Percentiles rank a stretch among this genome's conserved stretches.
These are phyloP conservation scores for Arachis monticola DNA, from an alignment of 331 rosid species.

Conservation along the genomic window DNA sequence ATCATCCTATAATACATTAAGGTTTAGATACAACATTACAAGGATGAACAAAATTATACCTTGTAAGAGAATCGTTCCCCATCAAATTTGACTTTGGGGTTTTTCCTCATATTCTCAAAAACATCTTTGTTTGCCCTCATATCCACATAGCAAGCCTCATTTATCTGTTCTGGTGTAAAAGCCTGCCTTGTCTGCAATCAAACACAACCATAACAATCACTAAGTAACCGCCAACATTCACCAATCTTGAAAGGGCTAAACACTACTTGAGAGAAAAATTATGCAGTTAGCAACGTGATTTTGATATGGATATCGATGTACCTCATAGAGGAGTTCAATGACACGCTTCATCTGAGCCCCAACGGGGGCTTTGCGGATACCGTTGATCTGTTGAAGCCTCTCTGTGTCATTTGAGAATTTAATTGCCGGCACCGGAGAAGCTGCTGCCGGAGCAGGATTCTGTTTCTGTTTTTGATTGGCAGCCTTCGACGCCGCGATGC, in stretches of 20 bases:
- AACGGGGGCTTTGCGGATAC: conserved; percentile 81
- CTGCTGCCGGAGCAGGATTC: conserved; percentile 38
- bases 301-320: conserved; percentile 19
- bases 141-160: conserved; percentile 84
- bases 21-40: background rate
- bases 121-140: conserved; percentile 82
- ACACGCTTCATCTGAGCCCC: conserved; percentile 99
- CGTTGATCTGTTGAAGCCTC: conserved; percentile 87
- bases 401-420: conserved; percentile 94
- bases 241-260: background rate
- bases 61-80: conserved; percentile 90
- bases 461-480: conserved; percentile 38
- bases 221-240: conserved; percentile 8
- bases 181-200: conserved; percentile 84
- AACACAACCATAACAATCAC: conserved; percentile 31
- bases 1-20: background rate
- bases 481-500: conserved; percentile 58
- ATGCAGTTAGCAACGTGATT: background rate
- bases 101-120: conserved; percentile 86
- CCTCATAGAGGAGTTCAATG: conserved; percentile 82
- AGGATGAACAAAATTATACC: conserved; percentile 50
- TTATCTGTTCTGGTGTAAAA: conserved; percentile 77
- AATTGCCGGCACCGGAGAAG: conserved; percentile 62
- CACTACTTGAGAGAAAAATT: background rate
- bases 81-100: conserved; percentile 85